Evolutionary conservation across 768 basidiomycete genomes (phyloP).

Genomic region (Kwoniella mangroviensis): DNA sequence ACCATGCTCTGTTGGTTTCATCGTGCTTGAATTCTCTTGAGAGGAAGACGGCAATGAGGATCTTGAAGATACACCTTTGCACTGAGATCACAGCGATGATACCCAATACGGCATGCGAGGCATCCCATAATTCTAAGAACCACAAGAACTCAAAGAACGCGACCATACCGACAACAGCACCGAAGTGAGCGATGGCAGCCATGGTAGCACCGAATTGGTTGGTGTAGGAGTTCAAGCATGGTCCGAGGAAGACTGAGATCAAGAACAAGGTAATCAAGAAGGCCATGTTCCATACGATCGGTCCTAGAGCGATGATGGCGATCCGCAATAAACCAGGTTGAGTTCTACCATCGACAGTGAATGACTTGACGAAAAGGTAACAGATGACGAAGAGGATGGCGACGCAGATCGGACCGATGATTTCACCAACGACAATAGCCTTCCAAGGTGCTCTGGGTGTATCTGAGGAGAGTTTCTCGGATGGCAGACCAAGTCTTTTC

Average conservation of each 20-base stretch:
- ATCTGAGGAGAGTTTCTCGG: slow-evolving; percentile 93
- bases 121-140: slow-evolving; percentile 72
- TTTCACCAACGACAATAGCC: slow-evolving; percentile 83
- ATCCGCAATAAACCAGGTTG: slow-evolving; percentile 89
- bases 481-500: slow-evolving; percentile 94
- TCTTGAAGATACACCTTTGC: slow-evolving; percentile 90
- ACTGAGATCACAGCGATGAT: slow-evolving; percentile 84
- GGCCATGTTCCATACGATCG: slow-evolving; percentile 93
- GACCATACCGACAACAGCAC: slow-evolving; percentile 76
- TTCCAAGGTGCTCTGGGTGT: slow-evolving; percentile 92
- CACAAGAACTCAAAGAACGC: slow-evolving; percentile 92
- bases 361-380: slow-evolving; percentile 68
- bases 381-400: slow-evolving; percentile 83
- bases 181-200: slow-evolving; percentile 83
- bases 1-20: slow-evolving; percentile 98
- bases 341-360: slow-evolving; percentile 62
- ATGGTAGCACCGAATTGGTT: slow-evolving; percentile 90
- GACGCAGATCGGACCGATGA: slow-evolving; percentile 82
- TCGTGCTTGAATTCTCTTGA: slow-evolving; percentile 99
- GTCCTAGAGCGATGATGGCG: slow-evolving; percentile 88
- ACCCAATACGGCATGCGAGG: slow-evolving; percentile 89
- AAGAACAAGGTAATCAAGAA: slow-evolving; percentile 86
- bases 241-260: slow-evolving; percentile 87
- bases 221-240: slow-evolving; percentile 71
- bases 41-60: slow-evolving; percentile 89